A percentile compares a stretch with the other conserved stretches of the same genome.
Conservation (phyloP, 495 filamentous ascomycete species). For the Daldinia concentrica region DNA sequence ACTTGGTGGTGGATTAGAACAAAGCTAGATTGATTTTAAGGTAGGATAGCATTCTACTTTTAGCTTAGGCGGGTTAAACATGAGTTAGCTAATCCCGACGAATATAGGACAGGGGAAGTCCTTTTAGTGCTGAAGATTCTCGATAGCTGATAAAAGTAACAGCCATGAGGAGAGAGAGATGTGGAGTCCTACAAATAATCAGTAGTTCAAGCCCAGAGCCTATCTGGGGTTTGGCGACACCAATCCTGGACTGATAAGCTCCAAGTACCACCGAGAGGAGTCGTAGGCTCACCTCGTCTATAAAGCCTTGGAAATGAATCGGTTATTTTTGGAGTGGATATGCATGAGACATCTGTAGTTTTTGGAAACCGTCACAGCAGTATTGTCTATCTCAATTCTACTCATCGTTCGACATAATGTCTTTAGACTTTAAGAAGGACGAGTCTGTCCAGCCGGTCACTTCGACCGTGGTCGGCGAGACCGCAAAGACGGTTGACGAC, state of each 20-base stretch:
- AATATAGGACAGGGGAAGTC: background rate
- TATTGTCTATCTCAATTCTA: background rate
- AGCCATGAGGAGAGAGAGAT: conserved; percentile 5
- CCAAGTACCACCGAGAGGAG: background rate
- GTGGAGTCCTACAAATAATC: conserved; percentile 21
- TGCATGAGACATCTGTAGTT: conserved; percentile 18
- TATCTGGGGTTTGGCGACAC: conserved; percentile 11
- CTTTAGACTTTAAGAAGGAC: conserved; percentile 25
- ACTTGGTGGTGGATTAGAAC: background rate
- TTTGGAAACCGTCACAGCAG: background rate
- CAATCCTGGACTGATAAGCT: conserved; percentile 36
- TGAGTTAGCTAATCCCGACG: background rate
- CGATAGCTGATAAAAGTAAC: background rate
- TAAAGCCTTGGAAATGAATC: conserved; percentile 26
- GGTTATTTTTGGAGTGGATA: background rate
- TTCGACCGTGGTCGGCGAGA: conserved; percentile 18
- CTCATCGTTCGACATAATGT: conserved; percentile 18
- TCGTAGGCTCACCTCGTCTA: conserved; percentile 23
- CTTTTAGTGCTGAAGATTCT: background rate
- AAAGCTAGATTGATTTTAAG: background rate
- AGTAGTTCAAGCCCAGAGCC: background rate
- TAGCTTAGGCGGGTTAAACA: background rate
- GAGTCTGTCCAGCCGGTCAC: conserved; percentile 23
- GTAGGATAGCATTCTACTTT: background rate
- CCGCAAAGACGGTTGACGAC: conserved; percentile 24